Base-by-base conservation (phyloP, 306 rosid species). In the Lupinus albus region DNA sequence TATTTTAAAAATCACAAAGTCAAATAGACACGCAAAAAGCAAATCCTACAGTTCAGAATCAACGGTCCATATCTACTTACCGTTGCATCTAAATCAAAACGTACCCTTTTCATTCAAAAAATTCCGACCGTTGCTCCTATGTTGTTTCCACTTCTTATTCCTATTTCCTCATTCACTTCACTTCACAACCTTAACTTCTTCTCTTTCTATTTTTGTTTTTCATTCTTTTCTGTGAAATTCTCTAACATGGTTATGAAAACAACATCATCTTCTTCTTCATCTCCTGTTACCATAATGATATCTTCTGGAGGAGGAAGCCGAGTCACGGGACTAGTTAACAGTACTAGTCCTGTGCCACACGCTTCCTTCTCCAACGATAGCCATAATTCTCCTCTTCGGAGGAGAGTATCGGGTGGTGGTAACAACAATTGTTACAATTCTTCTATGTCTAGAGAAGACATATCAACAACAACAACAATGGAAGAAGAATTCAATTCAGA, bases 201-300 rank as follows among this genome's bases (percentile, higher is more conserved):
- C 78, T 17, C 41, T 11, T 16, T 8, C 46, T 60, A 0, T 14
- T 39, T 64, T 53, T 49, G 11, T 1, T 28, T 18, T 10, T 4
- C 11, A 16, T 55, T 28, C 35, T 25, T 28, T 30, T 44, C 38
- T 4, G 16, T 58, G 11, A 18, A 13, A 11, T 48, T 7, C 39
- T 5, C 2, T 0, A 30, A 25, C 9, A 72, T 58, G 39, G 85
- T 90, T 91, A 88, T 80, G 61, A 90, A 85, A 70, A 76, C 78
- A 6, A 68, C 80, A 14, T 61, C 95, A 3, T 84, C 95, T 6
- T 84, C 78, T 3, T 38, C 89, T 30, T 82, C 89, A 64, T 83
- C 96, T 70, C 95, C 95, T 59, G 96, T 87, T 65, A 87, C 83
- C 16, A 90, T 90, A 12, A 90, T 86, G 6, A 85, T 90, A 6